Evolutionary conservation across 176 grass and related monocot species (phyloP).

Genomic region (Canna indica): DNA sequence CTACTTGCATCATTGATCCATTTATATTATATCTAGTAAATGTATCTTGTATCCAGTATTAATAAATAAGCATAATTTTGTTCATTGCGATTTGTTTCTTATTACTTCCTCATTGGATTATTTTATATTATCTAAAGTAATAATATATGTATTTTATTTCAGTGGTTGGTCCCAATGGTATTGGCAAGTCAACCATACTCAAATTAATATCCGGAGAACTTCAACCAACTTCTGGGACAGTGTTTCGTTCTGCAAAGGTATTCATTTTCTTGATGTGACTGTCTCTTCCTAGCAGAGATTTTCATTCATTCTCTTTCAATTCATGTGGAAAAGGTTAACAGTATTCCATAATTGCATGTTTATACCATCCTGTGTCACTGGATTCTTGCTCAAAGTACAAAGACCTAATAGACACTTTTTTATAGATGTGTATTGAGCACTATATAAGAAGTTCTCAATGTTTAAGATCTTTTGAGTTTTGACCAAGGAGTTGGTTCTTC

Average conservation of each 20-base stretch:
- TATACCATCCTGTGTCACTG: no score
- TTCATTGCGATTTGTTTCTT: neutral
- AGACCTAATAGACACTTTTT: no score
- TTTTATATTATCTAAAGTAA: constrained; percentile 2
- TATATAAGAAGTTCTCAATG: no score
- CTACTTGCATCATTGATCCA: neutral
- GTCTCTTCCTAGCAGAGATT: neutral
- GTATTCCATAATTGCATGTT: no score
- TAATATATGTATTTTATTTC: constrained; percentile 26
- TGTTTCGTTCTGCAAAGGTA: constrained; percentile 80
- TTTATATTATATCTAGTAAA: no score
- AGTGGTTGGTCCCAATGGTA: constrained; percentile 98
- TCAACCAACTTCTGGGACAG: constrained; percentile 94
- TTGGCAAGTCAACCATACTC: constrained; percentile 96
- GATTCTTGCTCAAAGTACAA: no score
- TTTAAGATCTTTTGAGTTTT: no score
- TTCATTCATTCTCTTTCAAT: neutral
- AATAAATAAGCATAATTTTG: no score
- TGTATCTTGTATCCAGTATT: no score
- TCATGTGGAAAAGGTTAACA: neutral
- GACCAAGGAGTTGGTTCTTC: no score
- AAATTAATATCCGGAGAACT: constrained; percentile 94
- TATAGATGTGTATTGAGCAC: no score
- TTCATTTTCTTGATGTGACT: constrained; percentile 3
- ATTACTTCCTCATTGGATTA: neutral